phyloP scores from a whole-genome alignment of 805 yeast genomes.

The Candida khao-thaluensis region DNA sequence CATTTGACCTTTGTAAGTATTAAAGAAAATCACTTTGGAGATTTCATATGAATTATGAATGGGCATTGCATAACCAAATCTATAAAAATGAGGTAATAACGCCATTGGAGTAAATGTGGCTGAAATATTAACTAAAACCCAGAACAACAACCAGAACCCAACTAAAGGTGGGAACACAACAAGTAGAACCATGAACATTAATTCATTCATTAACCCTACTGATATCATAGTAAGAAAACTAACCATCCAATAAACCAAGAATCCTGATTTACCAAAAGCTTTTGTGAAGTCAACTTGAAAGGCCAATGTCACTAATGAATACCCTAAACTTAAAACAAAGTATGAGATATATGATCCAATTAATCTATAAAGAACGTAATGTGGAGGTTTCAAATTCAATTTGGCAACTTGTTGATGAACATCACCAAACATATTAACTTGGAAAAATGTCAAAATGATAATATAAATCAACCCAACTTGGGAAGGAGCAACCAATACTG shows the following conservation, averaged over 20 bases:
- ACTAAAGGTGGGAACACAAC: constrained; percentile 58
- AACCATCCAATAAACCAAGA: constrained; percentile 71
- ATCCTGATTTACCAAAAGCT: constrained; percentile 67
- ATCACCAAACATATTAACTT: constrained; percentile 57
- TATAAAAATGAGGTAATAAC: constrained; percentile 53
- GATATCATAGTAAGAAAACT: constrained; percentile 69
- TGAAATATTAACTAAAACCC: constrained; percentile 68
- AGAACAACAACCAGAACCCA: constrained; percentile 70
- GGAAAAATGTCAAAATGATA: constrained; percentile 71
- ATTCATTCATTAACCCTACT: constrained; percentile 74
- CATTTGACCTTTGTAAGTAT: constrained; percentile 54
- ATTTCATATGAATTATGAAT: constrained; percentile 64
- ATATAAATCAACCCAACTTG: constrained; percentile 76
- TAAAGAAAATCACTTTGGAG: constrained; percentile 56
- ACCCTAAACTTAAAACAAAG: constrained; percentile 56
- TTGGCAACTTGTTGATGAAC: constrained; percentile 52
- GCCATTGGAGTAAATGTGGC: constrained; percentile 69
- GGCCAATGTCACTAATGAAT: constrained; percentile 61
- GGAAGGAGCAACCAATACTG: constrained; percentile 59
- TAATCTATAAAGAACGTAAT: constrained; percentile 54
- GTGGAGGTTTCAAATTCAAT: constrained; percentile 38
- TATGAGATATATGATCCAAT: constrained; percentile 50
- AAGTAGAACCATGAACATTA: constrained; percentile 52
- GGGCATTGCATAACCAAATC: constrained; percentile 70
- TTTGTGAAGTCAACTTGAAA: constrained; percentile 60